Base-by-base conservation (phyloP, 768 basidiomycete genomes). In the Agaricus blazei region DNA sequence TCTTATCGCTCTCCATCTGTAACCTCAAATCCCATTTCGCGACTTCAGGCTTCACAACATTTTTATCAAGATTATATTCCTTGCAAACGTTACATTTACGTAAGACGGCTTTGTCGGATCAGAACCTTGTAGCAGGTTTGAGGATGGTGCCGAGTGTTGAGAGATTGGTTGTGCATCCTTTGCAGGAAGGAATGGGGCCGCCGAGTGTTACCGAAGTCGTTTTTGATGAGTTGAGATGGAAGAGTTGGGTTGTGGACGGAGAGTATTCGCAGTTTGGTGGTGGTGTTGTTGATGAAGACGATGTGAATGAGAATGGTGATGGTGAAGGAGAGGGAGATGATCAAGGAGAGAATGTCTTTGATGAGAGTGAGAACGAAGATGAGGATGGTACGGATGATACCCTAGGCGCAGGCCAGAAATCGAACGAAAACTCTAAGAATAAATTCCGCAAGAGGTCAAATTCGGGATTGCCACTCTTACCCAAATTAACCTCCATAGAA, bases 1-100 rank as follows among this genome's bases (percentile, higher is more conserved):
- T 75, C 26, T 65, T 68, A 24, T 66, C 66, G 6, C 70, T 75
- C 31, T 69, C 67, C 15, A 73, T 75, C 47, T 74, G 72, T 59
- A 75, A 75, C 54, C 58, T 75, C 45, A 67, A 65, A 48, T 66
- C 68, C 40, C 64, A 67, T 9, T 70, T 74, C 45, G 66, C 65
- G 3, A 50, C 48, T 14, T 38, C 64, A 9, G 66, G 68, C 27
- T 68, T 75, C 31, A 62, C 63, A 9, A 59, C 64, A 24, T 75
- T 75, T 59, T 61, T 75, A 4, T 67, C 71, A 2, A 62, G 67
- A 41, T 50, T 73, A 11, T 57, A 66, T 31, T 65, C 64, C 11
- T 58, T 75, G 31, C 63, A 67, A 54, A 69, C 66, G 7, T 64
- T 75, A 23, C 72, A 73, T 57, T 64, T 75, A 3, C 67, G 74